phyloP scores from a whole-genome alignment of 1,139 yeast genomes.

The Scheffersomyces quercinus region DNA sequence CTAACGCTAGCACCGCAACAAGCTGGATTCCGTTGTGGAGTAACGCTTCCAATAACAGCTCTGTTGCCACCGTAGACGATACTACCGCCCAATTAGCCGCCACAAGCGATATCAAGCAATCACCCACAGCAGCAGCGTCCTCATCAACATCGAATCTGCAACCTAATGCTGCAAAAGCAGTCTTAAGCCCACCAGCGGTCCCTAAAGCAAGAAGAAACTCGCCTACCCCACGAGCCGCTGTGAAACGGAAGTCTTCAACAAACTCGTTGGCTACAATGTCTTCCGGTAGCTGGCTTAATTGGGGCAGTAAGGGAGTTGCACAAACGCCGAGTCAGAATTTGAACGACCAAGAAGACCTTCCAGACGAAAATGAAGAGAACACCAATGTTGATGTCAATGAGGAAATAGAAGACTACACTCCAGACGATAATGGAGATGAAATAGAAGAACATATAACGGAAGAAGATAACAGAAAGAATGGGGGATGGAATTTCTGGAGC shows the following conservation, averaged over 20 bases:
- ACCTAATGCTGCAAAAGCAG: too few relatives aligned
- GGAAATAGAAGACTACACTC: conserved; percentile 25
- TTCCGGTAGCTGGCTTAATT: conserved; percentile 20
- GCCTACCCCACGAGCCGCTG: background rate
- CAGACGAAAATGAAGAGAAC: conserved; percentile 3
- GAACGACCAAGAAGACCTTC: conserved; percentile 8
- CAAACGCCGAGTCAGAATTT: background rate
- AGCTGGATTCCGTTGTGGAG: conserved; percentile 9
- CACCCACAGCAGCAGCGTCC: too few relatives aligned
- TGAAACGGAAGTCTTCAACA: conserved; percentile 18
- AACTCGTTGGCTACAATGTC: conserved; percentile 21
- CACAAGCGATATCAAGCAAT: too few relatives aligned
- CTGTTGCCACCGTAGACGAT: background rate
- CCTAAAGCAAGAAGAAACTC: too few relatives aligned
- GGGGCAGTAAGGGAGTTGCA: background rate
- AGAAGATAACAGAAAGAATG: conserved; percentile 22
- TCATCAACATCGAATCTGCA: too few relatives aligned
- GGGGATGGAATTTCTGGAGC: conserved; percentile 44
- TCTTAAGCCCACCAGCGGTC: too few relatives aligned
- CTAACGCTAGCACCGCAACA: conserved; percentile 1
- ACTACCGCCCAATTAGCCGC: too few relatives aligned
- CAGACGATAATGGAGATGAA: conserved; percentile 33
- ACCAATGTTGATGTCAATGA: conserved; percentile 12
- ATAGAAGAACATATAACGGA: conserved; percentile 31
- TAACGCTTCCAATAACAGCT: background rate